These are phyloP conservation scores for Arbutus unedo DNA, from an alignment of 148 eudicot genomes.

Conservation along the genomic window DNA sequence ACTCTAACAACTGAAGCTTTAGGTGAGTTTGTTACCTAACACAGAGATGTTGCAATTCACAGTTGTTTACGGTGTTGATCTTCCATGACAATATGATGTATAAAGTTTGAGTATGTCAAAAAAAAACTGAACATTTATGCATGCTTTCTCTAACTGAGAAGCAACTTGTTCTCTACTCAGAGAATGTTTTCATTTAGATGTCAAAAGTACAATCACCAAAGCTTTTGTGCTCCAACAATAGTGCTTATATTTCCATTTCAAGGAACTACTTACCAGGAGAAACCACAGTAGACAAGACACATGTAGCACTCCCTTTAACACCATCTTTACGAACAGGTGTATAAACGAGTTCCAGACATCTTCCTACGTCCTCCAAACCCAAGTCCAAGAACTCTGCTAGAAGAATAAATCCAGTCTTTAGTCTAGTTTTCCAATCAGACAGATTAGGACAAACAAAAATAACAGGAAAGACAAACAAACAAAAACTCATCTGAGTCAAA, in stretches of 20 bases:
- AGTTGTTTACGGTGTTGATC: neutral
- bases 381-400: constrained; percentile 66
- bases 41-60: neutral
- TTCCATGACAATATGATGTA: neutral
- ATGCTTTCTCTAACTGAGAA: neutral
- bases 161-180: neutral
- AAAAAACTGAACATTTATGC: neutral
- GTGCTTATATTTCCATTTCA: neutral
- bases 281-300: constrained; percentile 52
- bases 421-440: constrained; percentile 16
- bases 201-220: neutral
- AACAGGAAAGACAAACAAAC: neutral
- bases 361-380: constrained; percentile 71
- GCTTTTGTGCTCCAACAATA: neutral
- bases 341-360: constrained; percentile 59
- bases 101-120: neutral
- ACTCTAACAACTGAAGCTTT: neutral
- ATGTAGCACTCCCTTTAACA: constrained; percentile 46
- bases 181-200: neutral
- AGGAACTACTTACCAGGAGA: constrained; percentile 62
- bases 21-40: neutral
- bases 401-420: neutral
- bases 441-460: neutral
- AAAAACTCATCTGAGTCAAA: constrained; percentile 4
- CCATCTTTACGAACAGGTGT: constrained; percentile 91